Evolutionary conservation across 2,329 filamentous ascomycete genomes (phyloP).

Genomic region (Neofusicoccum ribis): DNA sequence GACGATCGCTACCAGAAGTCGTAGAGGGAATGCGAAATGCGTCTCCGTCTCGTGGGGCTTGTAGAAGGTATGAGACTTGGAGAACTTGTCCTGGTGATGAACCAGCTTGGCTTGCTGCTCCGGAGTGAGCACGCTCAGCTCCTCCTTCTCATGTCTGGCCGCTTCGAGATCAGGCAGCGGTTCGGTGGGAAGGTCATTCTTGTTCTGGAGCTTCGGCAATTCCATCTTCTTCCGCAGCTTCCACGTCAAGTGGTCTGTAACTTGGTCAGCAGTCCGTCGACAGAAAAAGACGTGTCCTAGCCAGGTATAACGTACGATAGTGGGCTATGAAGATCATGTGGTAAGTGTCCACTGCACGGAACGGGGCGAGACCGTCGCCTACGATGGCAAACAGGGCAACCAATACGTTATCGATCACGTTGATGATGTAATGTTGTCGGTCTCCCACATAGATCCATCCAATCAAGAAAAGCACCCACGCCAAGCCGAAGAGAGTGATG

Average conservation of each 20-base stretch:
- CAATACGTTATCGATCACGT: conserved; percentile 54
- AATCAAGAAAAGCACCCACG: conserved; percentile 90
- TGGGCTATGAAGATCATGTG: conserved; percentile 76
- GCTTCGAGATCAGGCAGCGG: conserved; percentile 13
- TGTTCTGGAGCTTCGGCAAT: conserved; percentile 61
- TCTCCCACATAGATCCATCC: conserved; percentile 78
- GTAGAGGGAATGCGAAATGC: conserved; percentile 72
- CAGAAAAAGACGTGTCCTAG: neutral
- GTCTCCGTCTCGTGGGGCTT: conserved; percentile 79
- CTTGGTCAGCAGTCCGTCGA: neutral
- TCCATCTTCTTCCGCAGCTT: conserved; percentile 58
- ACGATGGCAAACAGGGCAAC: conserved; percentile 61
- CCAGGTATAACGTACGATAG: conserved; percentile 44
- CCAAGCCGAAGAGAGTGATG: conserved; percentile 81
- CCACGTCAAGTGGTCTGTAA: conserved; percentile 57
- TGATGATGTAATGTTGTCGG: conserved; percentile 58
- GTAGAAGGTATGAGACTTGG: conserved; percentile 80
- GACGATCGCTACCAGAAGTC: conserved; percentile 69
- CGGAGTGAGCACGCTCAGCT: conserved; percentile 52
- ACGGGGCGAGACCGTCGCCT: conserved; percentile 62
- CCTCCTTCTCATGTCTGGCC: conserved; percentile 15
- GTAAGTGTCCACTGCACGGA: conserved; percentile 75
- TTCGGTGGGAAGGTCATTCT: conserved; percentile 61
- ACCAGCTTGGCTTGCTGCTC: conserved; percentile 65
- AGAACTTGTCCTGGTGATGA: conserved; percentile 74